Evolutionary conservation across 1,139 yeast genomes (phyloP), one percentile per base, ranked within the genome.

Genomic region (Entelexis paramagnoliae): DNA sequence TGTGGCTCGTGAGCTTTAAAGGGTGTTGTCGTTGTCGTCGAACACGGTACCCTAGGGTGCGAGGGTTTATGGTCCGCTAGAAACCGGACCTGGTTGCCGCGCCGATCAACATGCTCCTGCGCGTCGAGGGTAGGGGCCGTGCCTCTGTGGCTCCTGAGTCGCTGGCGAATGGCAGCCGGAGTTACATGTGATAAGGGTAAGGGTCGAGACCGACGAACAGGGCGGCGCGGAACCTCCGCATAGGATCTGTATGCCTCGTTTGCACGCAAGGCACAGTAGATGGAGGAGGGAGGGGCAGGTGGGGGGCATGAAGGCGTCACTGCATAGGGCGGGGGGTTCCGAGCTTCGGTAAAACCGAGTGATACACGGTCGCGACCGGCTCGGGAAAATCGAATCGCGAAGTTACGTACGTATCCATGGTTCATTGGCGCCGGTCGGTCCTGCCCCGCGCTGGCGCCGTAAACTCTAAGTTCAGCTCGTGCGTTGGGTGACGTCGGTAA

Each of bases 51-150:
- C 45, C 45, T 41, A 41, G 24, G 34, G 24, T 8, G 20, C 3
- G 2, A 41, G 45, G 45, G 45, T 29, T 41, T 17, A 14, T 17
- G 29, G 45, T 19, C 35, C 35, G 45, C 45, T 34, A 41, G 34
- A 29, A 22, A 17, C 26, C 26, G 45, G 45, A 22, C 45, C 45
- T 41, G 45, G 45, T 41, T 41, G 45, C 45, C 45, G 34, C 34
- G 45, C 45, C 45, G 45, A 41, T 29, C 34, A 29, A 14, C 34
- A 41, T 29, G 45, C 26, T 8, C 13, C 45, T 41, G 45, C 45
- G 34, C 34, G 16, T 19, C 24, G 5, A 10, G 34, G 45, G 34
- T 16, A 17, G 7, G 45, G 45, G 24, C 10, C 11, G n/a, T 10
- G 16, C 20, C 9, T 24, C 9, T 14, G 16, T 9, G 30, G 5